Evolutionary conservation across 768 basidiomycete species (phyloP), one percentile per base, ranked within the genome.

Genomic region (Tulasnella sp.): DNA sequence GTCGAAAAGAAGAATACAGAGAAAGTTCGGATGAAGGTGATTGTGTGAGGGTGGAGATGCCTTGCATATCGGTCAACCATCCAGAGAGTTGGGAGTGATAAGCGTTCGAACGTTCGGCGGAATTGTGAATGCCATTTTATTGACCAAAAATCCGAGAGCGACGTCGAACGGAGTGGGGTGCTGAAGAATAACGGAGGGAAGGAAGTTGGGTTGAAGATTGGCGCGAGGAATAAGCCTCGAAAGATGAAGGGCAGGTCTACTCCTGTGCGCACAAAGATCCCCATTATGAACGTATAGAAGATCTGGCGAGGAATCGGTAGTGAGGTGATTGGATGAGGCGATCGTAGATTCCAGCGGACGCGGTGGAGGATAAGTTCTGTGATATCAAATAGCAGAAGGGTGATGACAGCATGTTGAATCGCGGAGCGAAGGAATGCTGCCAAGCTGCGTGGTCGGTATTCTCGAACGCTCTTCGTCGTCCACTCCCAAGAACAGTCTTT

Each of bases 121-220:
- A 63, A 61, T 24, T 49, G 17, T 10, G 29, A 24, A 43, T 63
- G 62, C 62, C 62, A 63, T 19, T 60, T 31, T 17, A 49, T 56
- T 21, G 49, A 19, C 62, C 62, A 63, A 43, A 62, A 63, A 49
- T 63, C 62, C 43, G 27, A n/a, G 11, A 63, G 17, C 38, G 53
- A 56, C 19, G 38, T 55, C 10, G 62, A 17, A 27, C 5, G 15
- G 34, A 58, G 57, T 17, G 62, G 63, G 15, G 3, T 22, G 25
- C 49, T 48, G 45, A n/a, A 10, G 61, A 53, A 59, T 2, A 60
- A 22, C 29, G 54, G 49, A 4, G 55, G 62, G 56, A 50, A 57
- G 19, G 43, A 5, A 2, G 45, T n/a, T n/a, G 56, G 62, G 10
- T 31, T 19, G 11, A 44, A 19, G 4, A 44, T 44, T 7, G 51